These are phyloP conservation scores for Argentina anserina DNA, from an alignment of 306 rosid species.

Conservation along the genomic window DNA sequence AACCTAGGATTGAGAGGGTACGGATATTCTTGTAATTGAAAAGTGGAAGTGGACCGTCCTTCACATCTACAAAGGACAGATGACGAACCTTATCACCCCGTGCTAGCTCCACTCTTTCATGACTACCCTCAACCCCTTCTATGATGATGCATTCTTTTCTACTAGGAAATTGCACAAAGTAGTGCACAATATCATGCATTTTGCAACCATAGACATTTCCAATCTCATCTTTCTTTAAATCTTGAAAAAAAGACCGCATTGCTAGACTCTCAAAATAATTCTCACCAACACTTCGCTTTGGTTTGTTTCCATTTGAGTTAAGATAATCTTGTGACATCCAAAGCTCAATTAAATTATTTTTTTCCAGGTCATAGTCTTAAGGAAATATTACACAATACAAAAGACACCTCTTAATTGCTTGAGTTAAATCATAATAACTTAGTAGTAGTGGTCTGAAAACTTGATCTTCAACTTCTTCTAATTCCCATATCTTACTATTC, in stretches of 20 bases:
- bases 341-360: neutral
- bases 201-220: neutral
- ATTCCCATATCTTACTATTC: slow-evolving; percentile 14
- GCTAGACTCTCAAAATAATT: neutral
- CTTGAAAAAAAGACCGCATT: neutral
- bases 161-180: neutral
- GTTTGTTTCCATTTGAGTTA: neutral
- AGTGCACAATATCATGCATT: neutral
- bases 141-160: too few relatives aligned
- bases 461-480: neutral
- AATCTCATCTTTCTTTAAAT: rapidly evolving
- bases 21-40: neutral
- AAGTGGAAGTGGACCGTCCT: too few relatives aligned
- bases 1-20: neutral
- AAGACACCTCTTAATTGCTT: slow-evolving; percentile 4
- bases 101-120: neutral
- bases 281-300: neutral
- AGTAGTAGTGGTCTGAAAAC: slow-evolving; percentile 14
- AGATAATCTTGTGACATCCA: slow-evolving; percentile 17
- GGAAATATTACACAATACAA: slow-evolving; percentile 16
- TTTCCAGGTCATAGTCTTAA: neutral
- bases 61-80: neutral
- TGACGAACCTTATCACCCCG: neutral
- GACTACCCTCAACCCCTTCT: too few relatives aligned
- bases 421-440: slow-evolving; percentile 20